Evolutionary conservation across 2,329 filamentous ascomycete species (phyloP).

Genomic region (Cercospora zeina): DNA sequence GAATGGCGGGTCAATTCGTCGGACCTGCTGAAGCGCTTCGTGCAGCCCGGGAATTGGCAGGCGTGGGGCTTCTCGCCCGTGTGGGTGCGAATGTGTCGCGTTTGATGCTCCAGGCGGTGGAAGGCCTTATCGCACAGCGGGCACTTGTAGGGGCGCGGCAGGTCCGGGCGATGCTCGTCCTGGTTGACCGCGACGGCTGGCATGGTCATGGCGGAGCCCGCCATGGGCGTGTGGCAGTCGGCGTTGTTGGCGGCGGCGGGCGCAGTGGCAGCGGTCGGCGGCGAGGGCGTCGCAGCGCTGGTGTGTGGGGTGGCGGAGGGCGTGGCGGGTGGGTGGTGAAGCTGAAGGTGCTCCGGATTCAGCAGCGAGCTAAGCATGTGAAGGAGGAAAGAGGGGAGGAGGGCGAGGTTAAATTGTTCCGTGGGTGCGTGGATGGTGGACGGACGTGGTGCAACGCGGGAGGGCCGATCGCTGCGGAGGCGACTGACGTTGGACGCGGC

Average conservation of each 20-base stretch:
- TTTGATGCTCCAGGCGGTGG: conserved; percentile 94
- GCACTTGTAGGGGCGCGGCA: conserved; percentile 97
- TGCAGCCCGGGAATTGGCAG: conserved; percentile 92
- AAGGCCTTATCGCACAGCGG: conserved; percentile 98
- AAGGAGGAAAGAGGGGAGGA: conserved; percentile 17
- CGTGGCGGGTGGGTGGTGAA: conserved; percentile 24
- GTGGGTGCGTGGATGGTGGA: not conserved
- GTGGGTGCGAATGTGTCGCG: conserved; percentile 88
- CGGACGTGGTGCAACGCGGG: conserved; percentile 13
- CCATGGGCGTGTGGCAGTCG: conserved; percentile 32
- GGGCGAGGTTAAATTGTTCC: conserved; percentile 10
- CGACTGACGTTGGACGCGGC: conserved; percentile 15
- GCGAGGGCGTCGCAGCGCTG: conserved; percentile 12
- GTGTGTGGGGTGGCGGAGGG: conserved; percentile 12
- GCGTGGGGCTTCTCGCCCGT: conserved; percentile 98
- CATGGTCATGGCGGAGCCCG: conserved; percentile 51
- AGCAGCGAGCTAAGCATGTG: conserved; percentile 39
- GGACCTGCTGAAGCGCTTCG: conserved; percentile 93
- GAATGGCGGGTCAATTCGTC: conserved; percentile 97
- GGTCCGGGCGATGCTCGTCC: conserved; percentile 70
- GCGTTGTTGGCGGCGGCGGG: conserved; percentile 15
- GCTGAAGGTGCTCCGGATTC: conserved; percentile 35
- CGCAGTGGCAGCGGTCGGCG: conserved; percentile 9
- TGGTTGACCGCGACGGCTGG: conserved; percentile 56
- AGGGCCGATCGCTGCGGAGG: conserved; percentile 16